These are phyloP conservation scores for Beauveria brongniartii DNA, from an alignment of 2,329 filamentous ascomycete species.

Conservation along the genomic window DNA sequence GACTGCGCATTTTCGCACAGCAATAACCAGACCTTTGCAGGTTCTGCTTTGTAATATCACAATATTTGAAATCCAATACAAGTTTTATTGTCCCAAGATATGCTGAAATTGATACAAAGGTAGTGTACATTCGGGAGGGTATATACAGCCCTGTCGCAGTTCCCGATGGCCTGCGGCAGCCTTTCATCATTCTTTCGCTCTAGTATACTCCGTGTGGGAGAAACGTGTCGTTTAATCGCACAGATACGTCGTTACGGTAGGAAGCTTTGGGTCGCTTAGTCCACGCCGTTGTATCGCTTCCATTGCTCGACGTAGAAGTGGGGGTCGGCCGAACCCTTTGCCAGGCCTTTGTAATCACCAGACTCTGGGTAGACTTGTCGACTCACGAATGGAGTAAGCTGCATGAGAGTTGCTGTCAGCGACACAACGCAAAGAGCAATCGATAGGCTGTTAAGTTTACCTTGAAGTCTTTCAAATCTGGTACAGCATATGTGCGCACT, in stretches of 20 bases:
- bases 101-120: background rate
- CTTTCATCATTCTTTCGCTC: background rate
- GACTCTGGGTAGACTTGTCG: conserved; percentile 43
- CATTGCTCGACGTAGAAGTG: conserved; percentile 54
- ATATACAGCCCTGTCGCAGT: conserved; percentile 17
- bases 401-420: background rate
- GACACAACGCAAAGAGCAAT: background rate
- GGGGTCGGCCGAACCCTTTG: conserved; percentile 51
- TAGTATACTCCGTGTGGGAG: background rate
- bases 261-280: conserved; percentile 27
- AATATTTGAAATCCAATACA: background rate
- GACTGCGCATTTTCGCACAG: background rate
- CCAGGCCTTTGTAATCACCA: conserved; percentile 46
- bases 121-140: conserved; percentile 8
- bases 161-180: conserved; percentile 7
- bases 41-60: background rate
- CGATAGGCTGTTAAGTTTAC: conserved; percentile 34
- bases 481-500: conserved; percentile 84
- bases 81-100: background rate
- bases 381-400: conserved; percentile 78
- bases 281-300: conserved; percentile 59
- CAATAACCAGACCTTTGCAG: background rate
- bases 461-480: conserved; percentile 62
- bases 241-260: background rate
- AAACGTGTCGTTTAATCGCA: background rate